phyloP scores from a whole-genome alignment of 352 stramenopile species.

The Phytophthora ohioensis region DNA sequence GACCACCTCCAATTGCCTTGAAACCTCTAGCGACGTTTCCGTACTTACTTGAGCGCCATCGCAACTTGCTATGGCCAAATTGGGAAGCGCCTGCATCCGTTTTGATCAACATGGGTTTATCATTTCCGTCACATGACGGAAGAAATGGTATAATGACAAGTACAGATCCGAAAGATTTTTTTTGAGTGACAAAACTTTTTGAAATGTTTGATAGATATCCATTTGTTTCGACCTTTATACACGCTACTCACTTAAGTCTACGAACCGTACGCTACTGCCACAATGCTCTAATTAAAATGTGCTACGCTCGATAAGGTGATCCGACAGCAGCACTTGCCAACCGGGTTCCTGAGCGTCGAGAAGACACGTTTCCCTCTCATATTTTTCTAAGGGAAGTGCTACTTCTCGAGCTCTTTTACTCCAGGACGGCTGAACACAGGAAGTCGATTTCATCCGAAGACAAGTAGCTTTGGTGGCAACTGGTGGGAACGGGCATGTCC shows the following conservation, averaged over 20 bases:
- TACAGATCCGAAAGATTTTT: too few relatives aligned
- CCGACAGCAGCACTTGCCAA: constrained; percentile 68
- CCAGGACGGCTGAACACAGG: constrained; percentile 82
- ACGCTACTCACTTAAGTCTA: constrained; percentile 29
- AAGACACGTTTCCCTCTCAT: constrained; percentile 13
- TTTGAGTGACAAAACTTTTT: too few relatives aligned
- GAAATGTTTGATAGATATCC: constrained; percentile 33
- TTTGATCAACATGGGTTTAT: background rate
- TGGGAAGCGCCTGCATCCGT: constrained; percentile 29
- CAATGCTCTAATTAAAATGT: constrained; percentile 35
- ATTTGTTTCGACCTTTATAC: constrained; percentile 31
- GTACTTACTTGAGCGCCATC: constrained; percentile 8
- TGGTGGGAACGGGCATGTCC: constrained; percentile 31
- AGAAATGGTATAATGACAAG: too few relatives aligned
- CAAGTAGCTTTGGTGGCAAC: constrained; percentile 57
- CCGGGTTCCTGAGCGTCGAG: constrained; percentile 23
- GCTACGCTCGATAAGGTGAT: constrained; percentile 26
- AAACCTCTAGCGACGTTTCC: constrained; percentile 46
- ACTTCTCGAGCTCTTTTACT: constrained; percentile 43
- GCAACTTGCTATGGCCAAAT: constrained; percentile 30
- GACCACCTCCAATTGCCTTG: constrained; percentile 31
- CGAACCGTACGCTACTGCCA: constrained; percentile 23
- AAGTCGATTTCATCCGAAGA: constrained; percentile 90
- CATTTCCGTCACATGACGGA: too few relatives aligned
- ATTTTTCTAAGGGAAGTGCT: constrained; percentile 9